Evolutionary conservation across 2,329 filamentous ascomycete genomes (phyloP), one percentile per base, ranked within the genome.

Genomic region (Aureobasidium sp.): DNA sequence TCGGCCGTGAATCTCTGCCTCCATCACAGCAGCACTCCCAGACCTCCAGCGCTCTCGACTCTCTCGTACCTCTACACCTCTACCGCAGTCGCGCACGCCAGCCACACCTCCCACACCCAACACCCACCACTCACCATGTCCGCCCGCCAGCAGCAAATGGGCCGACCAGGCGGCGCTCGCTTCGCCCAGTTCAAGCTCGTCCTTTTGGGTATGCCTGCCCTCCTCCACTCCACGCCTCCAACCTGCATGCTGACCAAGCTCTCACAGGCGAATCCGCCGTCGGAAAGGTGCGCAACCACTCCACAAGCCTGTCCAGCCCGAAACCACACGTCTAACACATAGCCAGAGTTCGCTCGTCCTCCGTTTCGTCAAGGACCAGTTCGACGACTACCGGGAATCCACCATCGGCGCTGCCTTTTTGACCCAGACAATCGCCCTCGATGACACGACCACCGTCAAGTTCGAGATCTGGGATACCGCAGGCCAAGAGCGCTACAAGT

Each of bases 401-500:
- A 96, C 93, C 64, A 96, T 96, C 77, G 93, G 94, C 76, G 94
- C 95, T 69, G 95, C 95, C 67, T 99, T 99, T 82, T 84, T 99
- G 67, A 99, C 94, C 70, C 94, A 99, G 78, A 99, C 94, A 68
- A 96, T 99, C 74, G 93, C 93, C 61, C 88, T 99, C 76, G 93
- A 97, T 74, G 94, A 97, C 73, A 94, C 86, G 77, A 97, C 94
- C 62, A 99, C 94, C 60, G 93, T 99, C 77, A 99, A 99, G 81
- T 99, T 99, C 72, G 94, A 99, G 78, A 99, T 99, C 73, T 99
- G 94, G 92, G 92, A 96, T 77, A 99, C 94, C 10, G 94, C 94
- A 65, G 94, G 94, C 65, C 94, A 99, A 79, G 94, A 99, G 78
- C 86, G 95, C 72, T 99, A 97, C 84, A 97, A 97, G 82, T 97